Evolutionary conservation across 192 early-diverging fungal genomes (phyloP).

Genomic region (Ambispora gerdemannii): DNA sequence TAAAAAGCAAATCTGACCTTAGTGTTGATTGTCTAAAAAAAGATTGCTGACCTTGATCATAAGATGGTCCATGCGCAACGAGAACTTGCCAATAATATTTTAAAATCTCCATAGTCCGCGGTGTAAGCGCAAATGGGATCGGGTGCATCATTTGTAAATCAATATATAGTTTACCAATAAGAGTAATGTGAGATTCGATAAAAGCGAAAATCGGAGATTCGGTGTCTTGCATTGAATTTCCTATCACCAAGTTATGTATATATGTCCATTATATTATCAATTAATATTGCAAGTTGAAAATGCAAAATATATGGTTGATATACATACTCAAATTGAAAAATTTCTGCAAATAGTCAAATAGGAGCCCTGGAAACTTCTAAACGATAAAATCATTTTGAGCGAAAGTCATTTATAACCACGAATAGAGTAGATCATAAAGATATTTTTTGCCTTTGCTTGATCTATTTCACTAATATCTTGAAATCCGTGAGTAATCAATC

Average conservation of each 20-base stretch:
- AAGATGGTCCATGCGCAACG: constrained; percentile 29
- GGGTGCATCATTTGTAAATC: constrained; percentile 67
- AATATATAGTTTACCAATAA: constrained; percentile 78
- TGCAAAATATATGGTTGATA: no score
- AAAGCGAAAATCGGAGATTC: not conserved
- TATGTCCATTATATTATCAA: not conserved
- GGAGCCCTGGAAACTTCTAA: constrained; percentile 46
- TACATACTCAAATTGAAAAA: constrained; percentile 50
- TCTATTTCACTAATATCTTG: constrained; percentile 53
- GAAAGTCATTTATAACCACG: not conserved
- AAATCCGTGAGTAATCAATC: constrained; percentile 76
- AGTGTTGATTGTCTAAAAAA: no score
- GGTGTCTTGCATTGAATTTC: constrained; percentile 16
- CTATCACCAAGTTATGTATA: not conserved
- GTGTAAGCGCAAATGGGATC: constrained; percentile 60
- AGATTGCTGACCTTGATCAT: constrained; percentile 5
- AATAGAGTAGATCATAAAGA: no score
- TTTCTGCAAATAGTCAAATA: constrained; percentile 53
- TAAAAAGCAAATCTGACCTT: not conserved
- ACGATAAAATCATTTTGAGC: not conserved
- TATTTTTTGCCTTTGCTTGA: constrained; percentile 53
- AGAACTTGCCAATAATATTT: constrained; percentile 73
- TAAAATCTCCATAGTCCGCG: constrained; percentile 60
- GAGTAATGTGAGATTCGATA: constrained; percentile 51
- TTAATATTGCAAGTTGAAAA: no score